A percentile compares a stretch with the other conserved stretches of the same genome.
Conservation (phyloP, 768 basidiomycete genomes). For the Rubroboletus pulcherrimus region DNA sequence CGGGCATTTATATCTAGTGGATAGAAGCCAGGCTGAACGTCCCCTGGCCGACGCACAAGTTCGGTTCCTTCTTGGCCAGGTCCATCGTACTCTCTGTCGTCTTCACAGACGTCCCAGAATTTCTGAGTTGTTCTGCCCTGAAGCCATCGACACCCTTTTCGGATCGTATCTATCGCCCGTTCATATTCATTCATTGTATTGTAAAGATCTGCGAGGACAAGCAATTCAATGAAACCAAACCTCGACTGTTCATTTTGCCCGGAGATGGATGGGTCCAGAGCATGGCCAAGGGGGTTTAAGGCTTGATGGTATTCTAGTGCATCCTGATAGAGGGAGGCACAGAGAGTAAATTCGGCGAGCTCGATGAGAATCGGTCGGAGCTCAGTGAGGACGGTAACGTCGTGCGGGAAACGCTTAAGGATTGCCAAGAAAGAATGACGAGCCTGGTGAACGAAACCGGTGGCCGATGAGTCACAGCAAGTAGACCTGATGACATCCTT, state of each 20-base stretch:
- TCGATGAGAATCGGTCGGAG: slow-evolving; percentile 41
- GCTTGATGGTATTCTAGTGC: background rate
- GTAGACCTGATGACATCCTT: background rate
- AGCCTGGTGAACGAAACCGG: background rate
- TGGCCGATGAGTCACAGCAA: background rate
- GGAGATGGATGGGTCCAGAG: slow-evolving; percentile 9
- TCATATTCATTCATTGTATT: background rate
- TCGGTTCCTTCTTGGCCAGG: slow-evolving; percentile 45
- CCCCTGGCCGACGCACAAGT: background rate
- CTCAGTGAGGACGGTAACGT: slow-evolving; percentile 74
- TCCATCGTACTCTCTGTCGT: slow-evolving; percentile 27
- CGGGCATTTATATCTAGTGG: slow-evolving; percentile 40
- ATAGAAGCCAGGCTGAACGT: background rate
- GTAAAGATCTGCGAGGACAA: background rate
- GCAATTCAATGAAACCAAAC: slow-evolving; percentile 15
- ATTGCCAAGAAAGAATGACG: background rate
- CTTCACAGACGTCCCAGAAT: background rate
- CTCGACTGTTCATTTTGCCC: slow-evolving; percentile 2
- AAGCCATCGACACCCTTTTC: background rate
- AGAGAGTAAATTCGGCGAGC: background rate
- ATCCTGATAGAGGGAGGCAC: background rate
- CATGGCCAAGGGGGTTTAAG: background rate
- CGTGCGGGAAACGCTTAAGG: slow-evolving; percentile 39
- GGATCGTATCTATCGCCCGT: background rate
- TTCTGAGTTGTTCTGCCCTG: background rate